phyloP scores from a whole-genome alignment of 169 alveolate species.

The Perkinsus marinus region DNA sequence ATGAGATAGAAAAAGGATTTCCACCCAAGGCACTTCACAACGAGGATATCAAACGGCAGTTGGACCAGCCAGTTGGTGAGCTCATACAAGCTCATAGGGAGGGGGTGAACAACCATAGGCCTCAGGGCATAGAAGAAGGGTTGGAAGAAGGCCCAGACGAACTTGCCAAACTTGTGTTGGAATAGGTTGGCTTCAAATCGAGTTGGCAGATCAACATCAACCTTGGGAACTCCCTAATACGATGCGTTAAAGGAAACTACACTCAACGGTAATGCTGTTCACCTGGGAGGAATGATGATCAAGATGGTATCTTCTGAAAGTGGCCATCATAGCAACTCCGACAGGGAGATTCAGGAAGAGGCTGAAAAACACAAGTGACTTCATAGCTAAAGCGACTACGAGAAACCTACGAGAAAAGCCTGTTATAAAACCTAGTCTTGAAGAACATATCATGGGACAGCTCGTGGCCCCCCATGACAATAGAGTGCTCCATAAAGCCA shows the following conservation, averaged over 20 bases:
- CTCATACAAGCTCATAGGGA: conserved; percentile 19
- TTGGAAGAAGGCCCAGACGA: conserved; percentile 22
- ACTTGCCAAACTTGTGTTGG: conserved; percentile 21
- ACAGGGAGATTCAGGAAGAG: background rate
- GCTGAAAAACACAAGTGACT: background rate
- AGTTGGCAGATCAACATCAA: conserved; percentile 33
- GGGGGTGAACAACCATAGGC: conserved; percentile 39
- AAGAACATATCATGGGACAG: conserved; percentile 39
- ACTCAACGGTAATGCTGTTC: no score
- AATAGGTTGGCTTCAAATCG: conserved; percentile 31
- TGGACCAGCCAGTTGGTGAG: conserved; percentile 22
- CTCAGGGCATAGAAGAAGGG: conserved; percentile 41
- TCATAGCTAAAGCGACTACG: no score
- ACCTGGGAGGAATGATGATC: conserved; percentile 41
- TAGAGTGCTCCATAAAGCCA: conserved; percentile 41
- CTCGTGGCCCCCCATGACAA: conserved; percentile 46
- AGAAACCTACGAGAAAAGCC: conserved; percentile 25
- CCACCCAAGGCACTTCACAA: conserved; percentile 15
- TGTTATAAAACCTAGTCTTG: conserved; percentile 9
- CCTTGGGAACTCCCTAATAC: conserved; percentile 17
- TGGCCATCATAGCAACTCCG: background rate
- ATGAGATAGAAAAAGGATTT: conserved; percentile 33
- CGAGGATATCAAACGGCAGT: conserved; percentile 11
- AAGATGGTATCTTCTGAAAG: conserved; percentile 36
- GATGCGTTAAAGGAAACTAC: no score